phyloP scores from a whole-genome alignment of 2,329 filamentous ascomycete species.

The Exophiala xenobiotica region DNA sequence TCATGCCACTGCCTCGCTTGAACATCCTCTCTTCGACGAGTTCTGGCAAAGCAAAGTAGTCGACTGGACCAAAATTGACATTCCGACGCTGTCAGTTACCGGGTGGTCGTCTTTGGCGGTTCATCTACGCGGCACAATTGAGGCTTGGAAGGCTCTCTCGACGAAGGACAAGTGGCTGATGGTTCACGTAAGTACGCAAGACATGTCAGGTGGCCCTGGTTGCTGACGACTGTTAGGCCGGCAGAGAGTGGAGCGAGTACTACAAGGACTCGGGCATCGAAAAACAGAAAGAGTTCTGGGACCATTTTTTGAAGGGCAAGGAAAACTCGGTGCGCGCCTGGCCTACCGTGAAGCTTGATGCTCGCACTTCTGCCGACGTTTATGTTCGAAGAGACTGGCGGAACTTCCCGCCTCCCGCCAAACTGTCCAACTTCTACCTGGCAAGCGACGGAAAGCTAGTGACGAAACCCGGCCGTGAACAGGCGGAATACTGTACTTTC shows the following conservation, averaged over 20 bases:
- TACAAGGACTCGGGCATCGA: slow-evolving; percentile 70
- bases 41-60: slow-evolving; percentile 62
- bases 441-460: too few relatives aligned
- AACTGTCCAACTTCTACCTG: too few relatives aligned
- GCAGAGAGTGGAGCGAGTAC: slow-evolving; percentile 67
- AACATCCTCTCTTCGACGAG: slow-evolving; percentile 57
- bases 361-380: too few relatives aligned
- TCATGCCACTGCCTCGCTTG: slow-evolving; percentile 47
- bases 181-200: slow-evolving; percentile 68
- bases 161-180: slow-evolving; percentile 68
- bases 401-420: too few relatives aligned
- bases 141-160: slow-evolving; percentile 61
- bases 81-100: slow-evolving; percentile 64
- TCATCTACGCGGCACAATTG: slow-evolving; percentile 67
- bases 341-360: too few relatives aligned
- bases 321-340: too few relatives aligned
- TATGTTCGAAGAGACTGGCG: too few relatives aligned
- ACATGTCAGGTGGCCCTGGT: too few relatives aligned
- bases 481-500: too few relatives aligned
- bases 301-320: slow-evolving; percentile 68
- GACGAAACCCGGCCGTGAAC: too few relatives aligned
- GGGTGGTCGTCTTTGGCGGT: slow-evolving; percentile 71
- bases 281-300: slow-evolving; percentile 65
- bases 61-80: slow-evolving; percentile 64
- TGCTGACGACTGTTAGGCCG: too few relatives aligned